These are phyloP conservation scores for Jackrogersella minutella DNA, from an alignment of 495 filamentous ascomycete species.

Conservation along the genomic window DNA sequence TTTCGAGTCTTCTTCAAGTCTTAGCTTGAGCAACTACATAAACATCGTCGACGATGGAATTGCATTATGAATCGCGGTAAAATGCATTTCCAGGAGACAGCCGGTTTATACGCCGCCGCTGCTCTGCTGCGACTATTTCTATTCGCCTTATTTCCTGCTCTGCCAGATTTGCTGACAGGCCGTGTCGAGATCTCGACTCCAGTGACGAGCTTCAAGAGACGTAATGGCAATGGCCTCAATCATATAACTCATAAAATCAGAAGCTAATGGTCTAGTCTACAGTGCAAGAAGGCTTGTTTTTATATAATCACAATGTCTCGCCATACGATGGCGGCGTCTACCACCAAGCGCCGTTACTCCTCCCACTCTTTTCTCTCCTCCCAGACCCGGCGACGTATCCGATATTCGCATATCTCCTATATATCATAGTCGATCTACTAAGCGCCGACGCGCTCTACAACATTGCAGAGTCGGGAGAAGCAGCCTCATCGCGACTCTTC, in stretches of 20 bases:
- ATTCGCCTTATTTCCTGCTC: conserved; percentile 78
- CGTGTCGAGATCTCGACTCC: conserved; percentile 97
- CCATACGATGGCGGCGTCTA: conserved; percentile 98
- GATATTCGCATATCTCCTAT: conserved; percentile 80
- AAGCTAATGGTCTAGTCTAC: background rate
- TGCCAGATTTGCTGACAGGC: conserved; percentile 86
- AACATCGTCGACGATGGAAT: conserved; percentile 66
- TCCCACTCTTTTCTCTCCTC: conserved; percentile 88
- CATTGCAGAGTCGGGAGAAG: conserved; percentile 85
- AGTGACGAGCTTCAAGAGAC: conserved; percentile 96
- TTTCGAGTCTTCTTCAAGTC: background rate
- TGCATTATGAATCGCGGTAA: conserved; percentile 59
- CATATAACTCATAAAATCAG: too few species aligned
- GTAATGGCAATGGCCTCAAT: conserved; percentile 67
- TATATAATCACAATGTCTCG: conserved; percentile 95
- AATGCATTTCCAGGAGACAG: conserved; percentile 67
- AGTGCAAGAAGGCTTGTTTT: conserved; percentile 97
- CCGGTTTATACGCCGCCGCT: conserved; percentile 76
- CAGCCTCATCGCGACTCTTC: conserved; percentile 74
- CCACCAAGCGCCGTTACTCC: conserved; percentile 93
- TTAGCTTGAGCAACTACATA: background rate
- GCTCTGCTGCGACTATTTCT: conserved; percentile 82
- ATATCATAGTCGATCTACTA: conserved; percentile 80
- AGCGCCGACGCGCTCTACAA: conserved; percentile 82
- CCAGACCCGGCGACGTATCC: conserved; percentile 70